These are phyloP conservation scores for Lotmaria passim DNA, from an alignment of 208 protist species.

Conservation along the genomic window DNA sequence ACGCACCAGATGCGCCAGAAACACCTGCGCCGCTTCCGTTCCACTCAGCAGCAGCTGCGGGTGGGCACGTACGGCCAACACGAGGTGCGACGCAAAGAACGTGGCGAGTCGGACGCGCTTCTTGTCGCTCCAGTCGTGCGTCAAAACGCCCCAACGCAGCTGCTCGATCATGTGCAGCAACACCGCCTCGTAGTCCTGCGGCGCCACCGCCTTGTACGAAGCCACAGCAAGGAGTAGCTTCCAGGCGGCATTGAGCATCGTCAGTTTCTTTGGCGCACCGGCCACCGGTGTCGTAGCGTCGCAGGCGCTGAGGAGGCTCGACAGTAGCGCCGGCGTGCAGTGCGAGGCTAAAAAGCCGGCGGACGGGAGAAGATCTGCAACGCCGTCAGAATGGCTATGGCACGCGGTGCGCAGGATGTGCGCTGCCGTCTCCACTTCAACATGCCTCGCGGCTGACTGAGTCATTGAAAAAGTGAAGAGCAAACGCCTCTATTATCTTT, in stretches of 20 bases:
- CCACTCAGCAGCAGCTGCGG: constrained; percentile 33
- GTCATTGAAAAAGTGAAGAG: constrained; percentile 1
- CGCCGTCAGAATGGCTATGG: constrained; percentile 6
- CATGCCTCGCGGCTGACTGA: constrained; percentile 7
- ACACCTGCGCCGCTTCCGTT: constrained; percentile 4
- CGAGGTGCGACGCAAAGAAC: constrained; percentile 78
- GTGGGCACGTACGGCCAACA: constrained; percentile 57
- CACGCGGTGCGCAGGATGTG: constrained; percentile 28
- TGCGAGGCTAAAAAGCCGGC: constrained; percentile 25
- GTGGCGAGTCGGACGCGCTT: constrained; percentile 56
- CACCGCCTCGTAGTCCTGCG: constrained; percentile 31
- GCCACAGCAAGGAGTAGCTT: constrained; percentile 66
- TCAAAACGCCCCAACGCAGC: constrained; percentile 58
- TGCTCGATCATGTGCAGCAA: constrained; percentile 65
- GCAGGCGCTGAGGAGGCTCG: constrained; percentile 48
- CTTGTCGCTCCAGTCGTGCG: constrained; percentile 77
- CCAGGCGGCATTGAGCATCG: constrained; percentile 69
- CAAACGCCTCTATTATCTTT: too few species aligned
- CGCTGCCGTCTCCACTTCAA: constrained; percentile 27
- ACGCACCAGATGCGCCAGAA: constrained; percentile 42
- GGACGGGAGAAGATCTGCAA: constrained; percentile 31
- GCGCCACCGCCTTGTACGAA: constrained; percentile 30
- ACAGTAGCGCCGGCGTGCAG: constrained; percentile 46
- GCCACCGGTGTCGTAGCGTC: constrained; percentile 34
- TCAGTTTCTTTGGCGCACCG: constrained; percentile 37